phyloP scores from a whole-genome alignment of 1,139 yeast species.

The Scheffersomyces insectosa region DNA sequence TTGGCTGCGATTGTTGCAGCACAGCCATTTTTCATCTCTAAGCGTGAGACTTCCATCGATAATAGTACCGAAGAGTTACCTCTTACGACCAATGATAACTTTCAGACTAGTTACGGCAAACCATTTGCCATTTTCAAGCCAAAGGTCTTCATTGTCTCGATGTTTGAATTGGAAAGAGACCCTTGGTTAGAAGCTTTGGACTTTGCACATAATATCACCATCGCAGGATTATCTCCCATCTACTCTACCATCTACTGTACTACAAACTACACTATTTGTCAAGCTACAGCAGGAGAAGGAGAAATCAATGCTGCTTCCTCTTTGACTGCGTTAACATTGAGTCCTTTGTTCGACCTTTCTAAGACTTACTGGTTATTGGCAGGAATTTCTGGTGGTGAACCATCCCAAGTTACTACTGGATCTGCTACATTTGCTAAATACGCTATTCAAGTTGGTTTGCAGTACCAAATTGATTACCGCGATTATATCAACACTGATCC shows the following conservation, averaged over 20 bases:
- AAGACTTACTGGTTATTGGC: constrained; percentile 60
- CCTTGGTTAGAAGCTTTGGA: constrained; percentile 9
- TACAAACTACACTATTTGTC: constrained; percentile 52
- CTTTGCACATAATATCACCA: constrained; percentile 40
- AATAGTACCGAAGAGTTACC: constrained; percentile 3
- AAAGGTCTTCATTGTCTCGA: constrained; percentile 8
- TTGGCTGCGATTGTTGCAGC: not conserved
- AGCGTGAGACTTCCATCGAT: not conserved
- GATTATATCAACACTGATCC: constrained; percentile 46
- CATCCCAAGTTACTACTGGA: constrained; percentile 45
- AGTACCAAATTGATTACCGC: constrained; percentile 49
- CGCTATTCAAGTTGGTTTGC: constrained; percentile 61
- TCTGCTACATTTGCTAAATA: constrained; percentile 59
- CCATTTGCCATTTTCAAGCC: constrained; percentile 31
- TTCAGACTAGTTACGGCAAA: constrained; percentile 28
- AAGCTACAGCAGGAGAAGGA: constrained; percentile 66
- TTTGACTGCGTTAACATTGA: constrained; percentile 49
- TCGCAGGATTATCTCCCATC: constrained; percentile 60
- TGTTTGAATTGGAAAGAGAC: constrained; percentile 7
- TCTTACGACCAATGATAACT: constrained; percentile 16
- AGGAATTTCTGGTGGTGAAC: constrained; percentile 66
- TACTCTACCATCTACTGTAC: constrained; percentile 57
- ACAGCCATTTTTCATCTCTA: not conserved
- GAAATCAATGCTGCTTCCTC: constrained; percentile 66
- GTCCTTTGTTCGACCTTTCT: constrained; percentile 54